A percentile compares a stretch with the other conserved stretches of the same genome.
Conservation (phyloP, 345 rosid species). For the Salix suchowensis region DNA sequence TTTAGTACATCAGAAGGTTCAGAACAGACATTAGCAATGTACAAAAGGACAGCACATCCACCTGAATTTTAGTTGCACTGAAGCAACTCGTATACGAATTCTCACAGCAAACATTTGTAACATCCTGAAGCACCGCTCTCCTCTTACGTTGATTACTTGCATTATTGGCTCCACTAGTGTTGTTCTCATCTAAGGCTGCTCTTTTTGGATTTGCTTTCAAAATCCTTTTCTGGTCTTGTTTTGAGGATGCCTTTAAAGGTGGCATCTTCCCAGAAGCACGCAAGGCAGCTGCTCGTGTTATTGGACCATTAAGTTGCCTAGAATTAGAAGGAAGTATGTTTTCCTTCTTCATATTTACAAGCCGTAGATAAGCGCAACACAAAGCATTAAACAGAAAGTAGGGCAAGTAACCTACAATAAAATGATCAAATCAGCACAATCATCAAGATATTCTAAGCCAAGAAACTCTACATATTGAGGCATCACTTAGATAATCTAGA, state of each 20-base stretch:
- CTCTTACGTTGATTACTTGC: constrained; percentile 38
- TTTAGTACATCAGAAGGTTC: not conserved
- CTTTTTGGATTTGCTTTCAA: constrained; percentile 40
- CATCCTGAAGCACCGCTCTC: constrained; percentile 68
- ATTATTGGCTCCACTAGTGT: constrained; percentile 23
- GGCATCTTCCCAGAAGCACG: constrained; percentile 30
- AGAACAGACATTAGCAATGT: not conserved
- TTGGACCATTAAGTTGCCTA: constrained; percentile 39
- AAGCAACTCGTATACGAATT: constrained; percentile 44
- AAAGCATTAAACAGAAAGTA: constrained; percentile 17
- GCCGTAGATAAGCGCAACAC: constrained; percentile 29
- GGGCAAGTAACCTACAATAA: constrained; percentile 21
- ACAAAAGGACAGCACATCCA: constrained; percentile 16
- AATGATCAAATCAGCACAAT: constrained; percentile 1
- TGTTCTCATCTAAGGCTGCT: constrained; percentile 50
- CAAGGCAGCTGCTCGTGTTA: constrained; percentile 66
- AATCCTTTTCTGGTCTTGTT: constrained; percentile 35
- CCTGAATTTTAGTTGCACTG: constrained; percentile 55
- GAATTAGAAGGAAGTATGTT: constrained; percentile 29
- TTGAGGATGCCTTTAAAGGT: constrained; percentile 27
- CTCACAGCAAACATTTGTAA: constrained; percentile 55
- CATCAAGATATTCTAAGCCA: not conserved
- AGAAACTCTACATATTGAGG: not conserved
- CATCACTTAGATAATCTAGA: not conserved
- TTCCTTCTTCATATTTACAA: constrained; percentile 52